Evolutionary conservation across 768 basidiomycete genomes (phyloP).

Genomic region (Phylloporus scabripes): DNA sequence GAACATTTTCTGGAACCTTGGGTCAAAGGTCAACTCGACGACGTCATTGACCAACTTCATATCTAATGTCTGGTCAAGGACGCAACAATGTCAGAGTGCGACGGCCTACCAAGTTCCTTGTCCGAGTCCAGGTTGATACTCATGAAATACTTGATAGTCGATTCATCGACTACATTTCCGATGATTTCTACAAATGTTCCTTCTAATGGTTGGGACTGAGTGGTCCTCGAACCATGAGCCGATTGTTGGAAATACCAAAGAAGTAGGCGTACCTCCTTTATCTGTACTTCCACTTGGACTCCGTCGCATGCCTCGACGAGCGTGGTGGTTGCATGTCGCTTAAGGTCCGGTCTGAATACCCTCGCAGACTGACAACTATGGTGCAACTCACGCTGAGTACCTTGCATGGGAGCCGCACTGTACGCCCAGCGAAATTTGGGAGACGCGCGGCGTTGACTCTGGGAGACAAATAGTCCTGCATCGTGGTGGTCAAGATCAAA

Average conservation of each 20-base stretch:
- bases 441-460: conserved; percentile 63
- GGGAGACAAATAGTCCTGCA: conserved; percentile 32
- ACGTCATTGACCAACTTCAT: conserved; percentile 58
- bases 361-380: neutral
- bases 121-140: conserved; percentile 49
- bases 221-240: neutral
- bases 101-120: conserved; percentile 52
- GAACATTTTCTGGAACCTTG: conserved; percentile 51
- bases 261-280: conserved; percentile 35
- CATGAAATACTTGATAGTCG: conserved; percentile 51
- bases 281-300: conserved; percentile 47
- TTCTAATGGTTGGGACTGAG: conserved; percentile 40
- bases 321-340: conserved; percentile 40
- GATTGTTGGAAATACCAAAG: neutral
- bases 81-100: neutral
- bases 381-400: conserved; percentile 42
- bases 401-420: conserved; percentile 59
- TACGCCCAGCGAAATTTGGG: conserved; percentile 44
- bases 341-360: neutral
- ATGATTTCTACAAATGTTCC: conserved; percentile 64
- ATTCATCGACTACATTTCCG: conserved; percentile 51
- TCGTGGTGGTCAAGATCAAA: conserved; percentile 2
- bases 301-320: conserved; percentile 66
- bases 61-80: conserved; percentile 34
- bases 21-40: conserved; percentile 56